phyloP scores from a whole-genome alignment of 169 alveolate genomes.

The Plasmodium adleri region DNA sequence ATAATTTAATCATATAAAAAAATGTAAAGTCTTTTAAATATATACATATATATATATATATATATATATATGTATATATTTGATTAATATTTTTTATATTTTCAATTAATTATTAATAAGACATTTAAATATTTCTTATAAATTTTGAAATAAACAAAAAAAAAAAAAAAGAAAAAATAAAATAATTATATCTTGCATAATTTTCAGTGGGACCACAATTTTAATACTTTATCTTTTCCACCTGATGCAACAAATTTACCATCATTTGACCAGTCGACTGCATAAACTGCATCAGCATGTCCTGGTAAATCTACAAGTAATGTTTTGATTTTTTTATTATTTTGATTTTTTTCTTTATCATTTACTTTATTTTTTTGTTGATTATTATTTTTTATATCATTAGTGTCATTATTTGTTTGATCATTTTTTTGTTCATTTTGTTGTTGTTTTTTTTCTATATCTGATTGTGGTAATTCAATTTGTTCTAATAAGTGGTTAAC shows the following conservation, averaged over 20 bases:
- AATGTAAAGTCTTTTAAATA: not conserved
- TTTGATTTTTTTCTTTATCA: slow-evolving; percentile 1
- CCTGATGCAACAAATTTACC: slow-evolving; percentile 97
- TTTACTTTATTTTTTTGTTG: slow-evolving; percentile 9
- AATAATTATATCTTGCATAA: not conserved
- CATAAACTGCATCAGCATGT: slow-evolving; percentile 98
- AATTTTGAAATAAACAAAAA: too few relatives aligned
- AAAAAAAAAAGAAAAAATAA: too few relatives aligned
- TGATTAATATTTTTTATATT: not conserved
- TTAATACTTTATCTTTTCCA: slow-evolving; percentile 92
- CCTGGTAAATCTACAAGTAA: slow-evolving; percentile 98
- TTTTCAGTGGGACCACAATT: slow-evolving; percentile 94
- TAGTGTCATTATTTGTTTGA: not conserved
- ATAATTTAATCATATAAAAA: too few relatives aligned
- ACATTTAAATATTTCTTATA: too few relatives aligned
- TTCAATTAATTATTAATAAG: too few relatives aligned
- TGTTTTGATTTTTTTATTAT: slow-evolving; percentile 80
- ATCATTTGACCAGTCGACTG: slow-evolving; percentile 98
- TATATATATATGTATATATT: not conserved
- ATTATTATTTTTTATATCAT: slow-evolving; percentile 11
- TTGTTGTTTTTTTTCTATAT: slow-evolving; percentile 23
- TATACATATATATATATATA: not conserved
- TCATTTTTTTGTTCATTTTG: slow-evolving; percentile 55
- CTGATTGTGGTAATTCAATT: slow-evolving; percentile 1
- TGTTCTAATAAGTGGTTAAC: slow-evolving; percentile 83